Evolutionary conservation across 768 basidiomycete genomes (phyloP).

Genomic region (Lactifluus subvellereus): DNA sequence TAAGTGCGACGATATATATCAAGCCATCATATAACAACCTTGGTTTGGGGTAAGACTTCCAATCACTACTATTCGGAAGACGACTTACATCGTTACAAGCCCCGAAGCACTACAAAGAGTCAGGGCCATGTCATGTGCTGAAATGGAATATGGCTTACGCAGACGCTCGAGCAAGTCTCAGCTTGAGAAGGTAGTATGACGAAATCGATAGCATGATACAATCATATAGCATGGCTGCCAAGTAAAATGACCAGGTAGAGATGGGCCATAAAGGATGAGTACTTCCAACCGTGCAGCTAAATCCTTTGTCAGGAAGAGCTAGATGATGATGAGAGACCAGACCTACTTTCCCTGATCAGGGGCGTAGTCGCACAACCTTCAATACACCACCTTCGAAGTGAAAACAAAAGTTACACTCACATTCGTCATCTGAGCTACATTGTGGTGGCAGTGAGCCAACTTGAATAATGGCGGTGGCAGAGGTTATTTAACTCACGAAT

Average conservation of each 20-base stretch:
- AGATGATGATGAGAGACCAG: neutral
- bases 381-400: neutral
- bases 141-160: slow-evolving; percentile 25
- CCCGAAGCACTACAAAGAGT: slow-evolving; percentile 23
- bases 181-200: slow-evolving; percentile 44
- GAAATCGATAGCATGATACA: slow-evolving; percentile 26
- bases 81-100: slow-evolving; percentile 28
- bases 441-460: slow-evolving; percentile 18
- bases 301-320: neutral
- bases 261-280: slow-evolving; percentile 24
- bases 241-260: slow-evolving; percentile 55
- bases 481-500: slow-evolving; percentile 36
- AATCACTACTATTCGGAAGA: neutral
- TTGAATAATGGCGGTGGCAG: neutral
- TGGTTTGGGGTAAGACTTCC: neutral
- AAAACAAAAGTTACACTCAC: neutral
- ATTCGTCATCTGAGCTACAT: slow-evolving; percentile 1
- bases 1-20: slow-evolving; percentile 53
- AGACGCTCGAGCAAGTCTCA: slow-evolving; percentile 34
- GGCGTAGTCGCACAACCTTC: neutral
- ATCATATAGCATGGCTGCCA: slow-evolving; percentile 54
- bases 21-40: slow-evolving; percentile 69
- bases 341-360: slow-evolving; percentile 35
- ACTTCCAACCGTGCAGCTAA: slow-evolving; percentile 45
- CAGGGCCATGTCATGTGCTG: neutral